Evolutionary conservation across 2,329 filamentous ascomycete species (phyloP), one percentile per base, ranked within the genome.

Genomic region (Leptodontidium sp.): DNA sequence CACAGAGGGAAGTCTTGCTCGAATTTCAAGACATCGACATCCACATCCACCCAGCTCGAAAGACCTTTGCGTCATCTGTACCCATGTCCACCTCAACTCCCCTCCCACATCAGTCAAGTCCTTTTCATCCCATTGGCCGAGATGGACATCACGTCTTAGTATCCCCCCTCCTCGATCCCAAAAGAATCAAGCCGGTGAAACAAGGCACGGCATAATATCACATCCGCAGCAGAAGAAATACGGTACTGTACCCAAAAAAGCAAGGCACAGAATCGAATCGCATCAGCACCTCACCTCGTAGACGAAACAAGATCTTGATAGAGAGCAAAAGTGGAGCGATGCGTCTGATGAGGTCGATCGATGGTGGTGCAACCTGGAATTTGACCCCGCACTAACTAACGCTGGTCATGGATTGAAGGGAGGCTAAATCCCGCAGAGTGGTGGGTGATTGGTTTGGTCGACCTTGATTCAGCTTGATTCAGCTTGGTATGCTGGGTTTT

Each of bases 31-130:
- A 40, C 24, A 53, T 32, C 45, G n/a, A 9, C n/a, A 32, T 29
- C 11, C n/a, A 49, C 43, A 29, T 45, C 49, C 14, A 8, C 29
- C 17, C 52, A 59, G 52, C 53, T 43, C 26, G 15, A 38, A 57
- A 53, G 49, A 64, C 52, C 9, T 21, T 57, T 64, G 62, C 62
- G 62, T 64, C 62, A 64, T 64, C 35, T 57, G n/a, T 55, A 57
- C 21, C 57, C 57, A 45, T 59, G 57, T 26, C 9, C 35, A 59
- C 35, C 38, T 59, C 21, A 26, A 59, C n/a, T 26, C 5, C 3
- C 11, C 15, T 12, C 38, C 38, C 35, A 24, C 38, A 45, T 45
- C 12, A 21, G 24, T 59, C 21, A 26, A 26, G n/a, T 24, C 21
- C 21, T 24, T 5, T 11, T 29, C 9, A 26, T 59, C 21, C 38